phyloP scores from a whole-genome alignment of 2,329 filamentous ascomycete species.

The Colletotrichum tofieldiae region DNA sequence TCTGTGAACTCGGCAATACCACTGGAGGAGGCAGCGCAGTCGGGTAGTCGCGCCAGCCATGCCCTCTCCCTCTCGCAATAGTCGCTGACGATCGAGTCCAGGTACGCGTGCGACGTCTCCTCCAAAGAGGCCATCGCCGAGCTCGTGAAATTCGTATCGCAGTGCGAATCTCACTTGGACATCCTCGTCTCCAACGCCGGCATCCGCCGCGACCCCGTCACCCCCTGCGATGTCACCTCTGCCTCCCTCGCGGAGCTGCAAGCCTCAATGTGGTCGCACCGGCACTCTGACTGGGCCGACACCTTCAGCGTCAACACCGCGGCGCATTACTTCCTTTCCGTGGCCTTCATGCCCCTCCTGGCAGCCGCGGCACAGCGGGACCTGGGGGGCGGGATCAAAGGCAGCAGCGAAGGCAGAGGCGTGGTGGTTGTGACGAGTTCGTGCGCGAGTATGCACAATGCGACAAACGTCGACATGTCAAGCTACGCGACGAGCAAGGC shows the following conservation, averaged over 20 bases:
- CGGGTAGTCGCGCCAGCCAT: not conserved
- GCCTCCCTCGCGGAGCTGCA: slow-evolving; percentile 60
- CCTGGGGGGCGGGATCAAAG: slow-evolving; percentile 47
- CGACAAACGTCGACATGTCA: slow-evolving; percentile 67
- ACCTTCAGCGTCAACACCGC: slow-evolving; percentile 65
- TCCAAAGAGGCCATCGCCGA: not conserved
- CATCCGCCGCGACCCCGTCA: slow-evolving; percentile 47
- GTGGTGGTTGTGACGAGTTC: slow-evolving; percentile 65
- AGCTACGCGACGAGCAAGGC: slow-evolving; percentile 68
- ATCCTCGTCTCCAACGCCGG: slow-evolving; percentile 13
- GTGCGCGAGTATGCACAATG: slow-evolving; percentile 68
- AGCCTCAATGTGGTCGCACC: slow-evolving; percentile 63
- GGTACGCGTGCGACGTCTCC: not conserved
- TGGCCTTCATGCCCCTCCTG: slow-evolving; percentile 63
- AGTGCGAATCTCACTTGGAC: not conserved
- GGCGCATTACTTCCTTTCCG: slow-evolving; percentile 65
- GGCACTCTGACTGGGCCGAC: slow-evolving; percentile 59
- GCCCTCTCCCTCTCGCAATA: not conserved
- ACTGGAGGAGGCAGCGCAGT: not conserved
- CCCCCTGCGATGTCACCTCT: slow-evolving; percentile 60
- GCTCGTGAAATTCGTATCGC: not conserved
- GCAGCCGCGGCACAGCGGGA: slow-evolving; percentile 55
- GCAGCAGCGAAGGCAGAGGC: slow-evolving; percentile 56
- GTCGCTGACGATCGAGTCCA: not conserved
- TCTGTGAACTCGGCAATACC: not conserved